Evolutionary conservation across 2,329 filamentous ascomycete species (phyloP), one percentile per base, ranked within the genome.

Genomic region (Colletotrichum orchidophilum): DNA sequence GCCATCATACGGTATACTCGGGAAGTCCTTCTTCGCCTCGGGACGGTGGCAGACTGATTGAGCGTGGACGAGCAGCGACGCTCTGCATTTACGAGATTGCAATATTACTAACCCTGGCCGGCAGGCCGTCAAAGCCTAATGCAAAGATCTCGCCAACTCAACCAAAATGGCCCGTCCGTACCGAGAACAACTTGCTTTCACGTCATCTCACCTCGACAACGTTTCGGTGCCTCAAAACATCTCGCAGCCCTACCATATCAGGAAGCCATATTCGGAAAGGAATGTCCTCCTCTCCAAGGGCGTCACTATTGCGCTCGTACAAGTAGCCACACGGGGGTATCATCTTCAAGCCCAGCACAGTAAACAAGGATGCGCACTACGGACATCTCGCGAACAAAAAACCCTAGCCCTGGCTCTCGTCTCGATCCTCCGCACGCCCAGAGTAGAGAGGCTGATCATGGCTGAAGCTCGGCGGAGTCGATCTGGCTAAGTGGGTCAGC

Each of bases 271-370:
- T 55, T 33, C 26, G 54, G 54, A 31, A 26, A 12, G 11, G n/a
- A 9, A n/a, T n/a, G 53, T 54, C 54, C 12, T n/a, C 63, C 35
- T 67, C 24, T 52, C 24, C 42, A 65, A 31, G 42, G 42, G 27
- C 55, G 49, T 31, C 26, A 67, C 27, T 31, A 11, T 42, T 57
- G 29, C 55, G 24, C 35, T 27, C 24, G n/a, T 31, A 52, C 74
- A 72, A 74, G 54, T 75, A 74, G 69, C 74, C 75, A 77, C 75
- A 77, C 76, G 73, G 52, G 46, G 65, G 74, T 78, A 78, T 35
- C 39, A 53, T 18, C 49, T 72, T 50, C 39, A 39, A 50, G 18
- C 26, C 24, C 58, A 24, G n/a, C 58, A 13, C 24, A 31, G 35
- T 29, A 6, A 64, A 26, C 31, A 21, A 15, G 18, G 39, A 46